Conservation (phyloP, 106 monocot species). For the Triglochin maritima region DNA sequence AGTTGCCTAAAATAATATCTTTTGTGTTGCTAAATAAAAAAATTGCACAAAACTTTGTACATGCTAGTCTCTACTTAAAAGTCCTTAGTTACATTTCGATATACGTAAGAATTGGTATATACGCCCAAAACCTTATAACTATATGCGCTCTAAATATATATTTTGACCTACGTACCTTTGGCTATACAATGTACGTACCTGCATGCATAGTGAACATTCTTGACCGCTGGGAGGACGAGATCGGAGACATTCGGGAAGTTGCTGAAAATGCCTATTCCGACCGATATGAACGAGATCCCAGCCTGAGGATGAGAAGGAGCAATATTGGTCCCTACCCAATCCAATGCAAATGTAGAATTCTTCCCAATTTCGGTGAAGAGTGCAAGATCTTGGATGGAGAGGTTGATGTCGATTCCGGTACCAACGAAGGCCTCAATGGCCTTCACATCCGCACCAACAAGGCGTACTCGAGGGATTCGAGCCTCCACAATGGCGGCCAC, state of each 20-base stretch:
- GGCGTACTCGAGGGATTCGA: background rate
- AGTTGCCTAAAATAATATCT: too few species aligned
- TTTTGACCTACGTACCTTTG: too few species aligned
- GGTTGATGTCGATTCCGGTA: slow-evolving; percentile 9
- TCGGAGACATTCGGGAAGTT: background rate
- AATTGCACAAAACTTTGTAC: background rate
- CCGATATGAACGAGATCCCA: slow-evolving; percentile 9
- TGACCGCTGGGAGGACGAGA: slow-evolving; percentile 10
- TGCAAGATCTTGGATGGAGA: slow-evolving; percentile 3
- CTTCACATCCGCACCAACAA: background rate
- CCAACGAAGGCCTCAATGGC: slow-evolving; percentile 11
- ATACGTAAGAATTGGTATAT: background rate
- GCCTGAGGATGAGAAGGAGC: background rate
- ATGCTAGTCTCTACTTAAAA: background rate
- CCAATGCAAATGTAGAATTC: background rate
- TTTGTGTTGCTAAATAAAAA: too few species aligned
- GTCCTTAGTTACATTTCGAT: background rate
- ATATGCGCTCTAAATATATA: background rate
- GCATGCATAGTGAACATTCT: slow-evolving; percentile 8
- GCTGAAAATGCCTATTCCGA: slow-evolving; percentile 10
- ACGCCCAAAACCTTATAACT: background rate
- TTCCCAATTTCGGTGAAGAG: background rate
- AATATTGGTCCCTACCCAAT: slow-evolving; percentile 1
- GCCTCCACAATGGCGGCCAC: background rate
- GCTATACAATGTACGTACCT: too few species aligned